Evolutionary conservation across 129 eudicot species (phyloP).

Genomic region (Flaveria linearis): DNA sequence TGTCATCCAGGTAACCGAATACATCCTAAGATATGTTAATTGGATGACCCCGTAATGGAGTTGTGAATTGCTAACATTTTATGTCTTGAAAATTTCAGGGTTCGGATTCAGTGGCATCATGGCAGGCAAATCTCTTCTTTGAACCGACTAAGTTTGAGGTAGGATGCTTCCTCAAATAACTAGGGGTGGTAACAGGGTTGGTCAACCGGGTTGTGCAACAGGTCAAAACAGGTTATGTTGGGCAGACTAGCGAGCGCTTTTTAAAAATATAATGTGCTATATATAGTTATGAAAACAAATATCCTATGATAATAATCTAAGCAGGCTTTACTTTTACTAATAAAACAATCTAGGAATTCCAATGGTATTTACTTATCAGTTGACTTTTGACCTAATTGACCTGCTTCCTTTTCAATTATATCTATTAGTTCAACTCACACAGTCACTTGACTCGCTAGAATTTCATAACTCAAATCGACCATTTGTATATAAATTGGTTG

Average conservation of each 20-base stretch:
- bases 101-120: constrained; percentile 75
- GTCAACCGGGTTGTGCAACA: background rate
- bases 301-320: background rate
- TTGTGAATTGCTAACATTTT: constrained; percentile 17
- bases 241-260: background rate
- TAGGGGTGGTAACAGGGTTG: background rate
- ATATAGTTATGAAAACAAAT: background rate
- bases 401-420: background rate
- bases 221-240: background rate
- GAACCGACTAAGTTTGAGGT: constrained; percentile 86
- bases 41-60: background rate
- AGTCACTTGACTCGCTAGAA: background rate
- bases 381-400: background rate
- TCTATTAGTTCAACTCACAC: background rate
- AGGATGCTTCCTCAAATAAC: constrained; percentile 18
- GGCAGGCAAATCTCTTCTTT: constrained; percentile 92
- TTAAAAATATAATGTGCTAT: background rate
- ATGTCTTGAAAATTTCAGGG: constrained; percentile 49
- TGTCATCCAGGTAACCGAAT: constrained; percentile 61
- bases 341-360: background rate
- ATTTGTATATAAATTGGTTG: background rate
- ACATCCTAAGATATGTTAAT: background rate
- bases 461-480: background rate
- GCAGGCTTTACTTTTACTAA: background rate
- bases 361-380: background rate